Evolutionary conservation across 2,329 filamentous ascomycete genomes (phyloP).

Genomic region (Teratosphaeria destructans): DNA sequence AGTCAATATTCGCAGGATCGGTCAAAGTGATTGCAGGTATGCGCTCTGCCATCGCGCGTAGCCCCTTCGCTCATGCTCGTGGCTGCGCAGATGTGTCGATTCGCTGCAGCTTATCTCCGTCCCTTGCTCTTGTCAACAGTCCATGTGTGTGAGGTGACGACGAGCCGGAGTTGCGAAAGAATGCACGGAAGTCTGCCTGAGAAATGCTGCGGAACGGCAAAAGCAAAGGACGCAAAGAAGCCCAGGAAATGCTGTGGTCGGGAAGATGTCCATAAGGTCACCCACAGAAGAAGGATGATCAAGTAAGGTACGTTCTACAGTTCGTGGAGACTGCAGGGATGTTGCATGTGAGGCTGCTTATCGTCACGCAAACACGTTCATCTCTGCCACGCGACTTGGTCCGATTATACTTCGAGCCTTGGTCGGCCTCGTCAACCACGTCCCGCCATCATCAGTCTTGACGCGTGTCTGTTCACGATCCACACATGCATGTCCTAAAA

Average conservation of each 20-base stretch:
- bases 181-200: not conserved
- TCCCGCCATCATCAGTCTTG: not conserved
- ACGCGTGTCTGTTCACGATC: not conserved
- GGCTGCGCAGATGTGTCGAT: not conserved
- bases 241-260: not conserved
- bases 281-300: not conserved
- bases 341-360: not conserved
- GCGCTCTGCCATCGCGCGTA: conserved; percentile 5
- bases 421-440: not conserved
- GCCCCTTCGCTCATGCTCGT: not conserved
- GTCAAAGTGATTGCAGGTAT: conserved; percentile 36
- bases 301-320: not conserved
- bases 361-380: not conserved
- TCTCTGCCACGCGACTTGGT: not conserved
- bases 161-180: not conserved
- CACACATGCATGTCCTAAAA: not conserved
- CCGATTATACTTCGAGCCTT: not conserved
- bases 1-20: conserved; percentile 29
- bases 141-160: too few species aligned
- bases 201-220: not conserved
- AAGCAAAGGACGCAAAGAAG: not conserved
- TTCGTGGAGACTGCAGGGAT: not conserved
- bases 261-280: not conserved
- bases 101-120: not conserved
- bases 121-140: not conserved